These are phyloP conservation scores for Gossypium ekmanianum DNA, from an alignment of 345 rosid species.

Conservation along the genomic window DNA sequence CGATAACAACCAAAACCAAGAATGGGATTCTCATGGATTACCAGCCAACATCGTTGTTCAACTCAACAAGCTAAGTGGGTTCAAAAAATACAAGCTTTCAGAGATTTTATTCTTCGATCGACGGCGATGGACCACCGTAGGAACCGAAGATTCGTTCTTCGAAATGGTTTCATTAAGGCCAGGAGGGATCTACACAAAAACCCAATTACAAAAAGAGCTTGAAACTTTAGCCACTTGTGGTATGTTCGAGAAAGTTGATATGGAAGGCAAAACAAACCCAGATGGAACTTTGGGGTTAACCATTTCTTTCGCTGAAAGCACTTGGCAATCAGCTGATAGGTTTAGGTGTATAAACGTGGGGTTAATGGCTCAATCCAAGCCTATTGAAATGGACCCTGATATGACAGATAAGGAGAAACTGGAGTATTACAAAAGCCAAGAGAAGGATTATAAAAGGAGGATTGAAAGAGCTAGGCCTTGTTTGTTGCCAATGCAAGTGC, in stretches of 20 bases:
- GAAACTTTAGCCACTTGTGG: conserved; percentile 89
- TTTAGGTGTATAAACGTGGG: conserved; percentile 92
- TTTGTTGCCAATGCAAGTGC: conserved; percentile 54
- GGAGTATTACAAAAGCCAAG: conserved; percentile 74
- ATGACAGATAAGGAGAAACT: conserved; percentile 96
- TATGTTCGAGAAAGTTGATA: conserved; percentile 95
- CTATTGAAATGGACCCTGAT: conserved; percentile 80
- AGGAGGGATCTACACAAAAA: conserved; percentile 77
- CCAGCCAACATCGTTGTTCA: conserved; percentile 85
- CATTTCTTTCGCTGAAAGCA: background rate
- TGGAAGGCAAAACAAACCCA: conserved; percentile 77
- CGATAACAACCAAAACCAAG: conserved; percentile 51
- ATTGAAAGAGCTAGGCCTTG: conserved; percentile 81
- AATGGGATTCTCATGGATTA: conserved; percentile 87
- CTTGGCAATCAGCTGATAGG: conserved; percentile 22
- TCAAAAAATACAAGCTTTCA: conserved; percentile 77
- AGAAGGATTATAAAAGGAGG: conserved; percentile 85
- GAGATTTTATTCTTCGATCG: conserved; percentile 79
- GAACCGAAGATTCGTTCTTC: conserved; percentile 87
- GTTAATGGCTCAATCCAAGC: conserved; percentile 74
- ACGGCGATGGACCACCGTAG: conserved; percentile 53
- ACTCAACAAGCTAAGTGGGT: conserved; percentile 76
- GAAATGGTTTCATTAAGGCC: conserved; percentile 93
- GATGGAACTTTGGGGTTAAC: conserved; percentile 68
- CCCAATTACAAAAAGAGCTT: conserved; percentile 81